A percentile compares a stretch with the other conserved stretches of the same genome.
phyloP scores from a whole-genome alignment of 2,329 filamentous ascomycete species.

The Colletotrichum sp. region DNA sequence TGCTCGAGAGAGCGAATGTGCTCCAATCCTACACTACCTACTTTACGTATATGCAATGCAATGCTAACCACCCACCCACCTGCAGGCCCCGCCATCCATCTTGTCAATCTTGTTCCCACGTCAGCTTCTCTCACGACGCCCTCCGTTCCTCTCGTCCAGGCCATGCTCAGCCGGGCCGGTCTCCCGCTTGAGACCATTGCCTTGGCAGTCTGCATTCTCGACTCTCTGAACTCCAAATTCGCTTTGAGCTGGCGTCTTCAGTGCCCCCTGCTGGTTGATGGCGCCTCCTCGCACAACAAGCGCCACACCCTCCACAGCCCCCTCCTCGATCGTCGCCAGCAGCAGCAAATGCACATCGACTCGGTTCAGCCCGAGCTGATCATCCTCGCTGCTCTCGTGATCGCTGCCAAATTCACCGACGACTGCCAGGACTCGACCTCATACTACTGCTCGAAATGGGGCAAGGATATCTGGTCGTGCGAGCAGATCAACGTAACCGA shows the following conservation, averaged over 20 bases:
- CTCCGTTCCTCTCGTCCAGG: conserved; percentile 64
- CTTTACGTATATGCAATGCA: conserved; percentile 8
- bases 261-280: conserved; percentile 51
- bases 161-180: conserved; percentile 62
- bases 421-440: conserved; percentile 60
- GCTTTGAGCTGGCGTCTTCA: conserved; percentile 66
- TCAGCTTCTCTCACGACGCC: conserved; percentile 64
- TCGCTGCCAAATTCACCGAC: conserved; percentile 70
- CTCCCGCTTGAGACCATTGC: conserved; percentile 67
- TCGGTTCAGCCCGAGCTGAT: conserved; percentile 67
- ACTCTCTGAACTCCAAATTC: conserved; percentile 68
- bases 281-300: conserved; percentile 35
- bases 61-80: conserved; percentile 14
- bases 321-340: conserved; percentile 26
- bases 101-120: conserved; percentile 70
- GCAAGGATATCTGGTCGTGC: conserved; percentile 60
- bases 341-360: conserved; percentile 61
- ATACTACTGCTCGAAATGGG: conserved; percentile 61
- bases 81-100: conserved; percentile 68
- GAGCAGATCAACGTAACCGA: conserved; percentile 70
- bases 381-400: conserved; percentile 65
- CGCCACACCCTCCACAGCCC: conserved; percentile 53
- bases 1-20: conserved; percentile 3
- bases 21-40: conserved; percentile 24
- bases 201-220: conserved; percentile 70